phyloP scores from a whole-genome alignment of 306 rosid species.

The Chamaecrista fasciculata region DNA sequence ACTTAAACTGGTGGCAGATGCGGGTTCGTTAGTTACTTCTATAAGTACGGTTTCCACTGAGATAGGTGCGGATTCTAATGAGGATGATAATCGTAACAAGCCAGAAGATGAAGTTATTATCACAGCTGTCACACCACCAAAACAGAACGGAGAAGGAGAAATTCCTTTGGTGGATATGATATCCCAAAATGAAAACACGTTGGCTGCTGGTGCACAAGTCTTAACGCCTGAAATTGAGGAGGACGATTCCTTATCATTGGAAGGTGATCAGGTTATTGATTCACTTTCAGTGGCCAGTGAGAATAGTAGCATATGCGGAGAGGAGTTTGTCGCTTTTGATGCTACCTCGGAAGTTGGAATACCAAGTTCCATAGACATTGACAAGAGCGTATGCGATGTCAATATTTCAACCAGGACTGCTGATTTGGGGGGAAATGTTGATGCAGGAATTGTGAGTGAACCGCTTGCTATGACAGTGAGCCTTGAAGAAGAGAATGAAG shows the following conservation, averaged over 20 bases:
- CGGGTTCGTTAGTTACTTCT: constrained; percentile 55
- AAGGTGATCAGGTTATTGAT: constrained; percentile 65
- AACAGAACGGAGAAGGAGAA: constrained; percentile 41
- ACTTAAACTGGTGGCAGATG: constrained; percentile 70
- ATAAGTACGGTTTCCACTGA: constrained; percentile 49
- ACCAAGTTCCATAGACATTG: constrained; percentile 42
- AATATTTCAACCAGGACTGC: constrained; percentile 40
- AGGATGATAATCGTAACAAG: constrained; percentile 44
- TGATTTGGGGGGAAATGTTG: constrained; percentile 35
- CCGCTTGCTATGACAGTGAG: constrained; percentile 45
- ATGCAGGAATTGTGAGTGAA: constrained; percentile 38
- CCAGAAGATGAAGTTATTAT: constrained; percentile 44
- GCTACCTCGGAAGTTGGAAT: constrained; percentile 46
- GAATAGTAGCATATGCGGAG: constrained; percentile 69
- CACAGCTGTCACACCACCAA: constrained; percentile 29
- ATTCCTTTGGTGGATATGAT: constrained; percentile 42
- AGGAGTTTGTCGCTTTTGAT: constrained; percentile 59
- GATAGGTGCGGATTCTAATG: constrained; percentile 39
- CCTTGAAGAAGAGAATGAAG: constrained; percentile 50
- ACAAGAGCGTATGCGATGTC: constrained; percentile 37
- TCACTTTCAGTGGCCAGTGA: constrained; percentile 72
- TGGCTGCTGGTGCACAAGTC: constrained; percentile 39
- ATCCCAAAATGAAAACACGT: constrained; percentile 40
- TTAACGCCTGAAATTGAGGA: constrained; percentile 58
- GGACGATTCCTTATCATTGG: constrained; percentile 68